Percentiles rank a stretch among this genome's conserved stretches.
Evolutionary conservation across 2,329 filamentous ascomycete genomes (phyloP).

Genomic region (Helicocarpus griseus): DNA sequence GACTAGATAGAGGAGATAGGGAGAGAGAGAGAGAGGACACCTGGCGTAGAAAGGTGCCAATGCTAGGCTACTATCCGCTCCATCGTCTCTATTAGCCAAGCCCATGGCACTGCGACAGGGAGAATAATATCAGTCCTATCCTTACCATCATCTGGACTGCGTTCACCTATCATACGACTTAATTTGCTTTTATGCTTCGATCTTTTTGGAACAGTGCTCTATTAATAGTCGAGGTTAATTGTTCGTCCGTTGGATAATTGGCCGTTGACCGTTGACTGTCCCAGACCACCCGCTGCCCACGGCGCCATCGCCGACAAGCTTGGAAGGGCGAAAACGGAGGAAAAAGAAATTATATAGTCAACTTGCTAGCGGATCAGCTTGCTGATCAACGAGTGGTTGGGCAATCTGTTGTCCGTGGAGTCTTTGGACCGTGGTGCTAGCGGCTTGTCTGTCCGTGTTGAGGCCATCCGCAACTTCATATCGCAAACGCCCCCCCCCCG

Average conservation of each 20-base stretch:
- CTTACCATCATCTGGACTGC: neutral
- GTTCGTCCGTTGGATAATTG: neutral
- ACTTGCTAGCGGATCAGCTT: neutral
- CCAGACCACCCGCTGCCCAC: neutral
- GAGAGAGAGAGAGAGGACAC: too few species aligned
- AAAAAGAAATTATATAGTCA: neutral
- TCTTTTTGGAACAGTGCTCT: neutral
- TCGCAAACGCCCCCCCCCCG: neutral
- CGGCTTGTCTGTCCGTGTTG: neutral
- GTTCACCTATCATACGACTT: neutral
- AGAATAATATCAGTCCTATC: too few species aligned
- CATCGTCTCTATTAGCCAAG: neutral
- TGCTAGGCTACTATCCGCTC: neutral
- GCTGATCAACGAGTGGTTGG: neutral
- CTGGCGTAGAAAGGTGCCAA: too few species aligned
- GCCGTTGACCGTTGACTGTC: neutral
- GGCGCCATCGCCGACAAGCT: too few species aligned
- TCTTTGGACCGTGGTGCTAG: too few species aligned
- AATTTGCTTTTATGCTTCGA: neutral
- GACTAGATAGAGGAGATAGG: too few species aligned
- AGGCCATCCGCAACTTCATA: neutral
- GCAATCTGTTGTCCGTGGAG: neutral
- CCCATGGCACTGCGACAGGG: neutral
- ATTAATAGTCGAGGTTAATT: neutral
- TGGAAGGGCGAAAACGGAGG: neutral